Evolutionary conservation across 768 basidiomycete genomes (phyloP).

Genomic region (Mycena pura): DNA sequence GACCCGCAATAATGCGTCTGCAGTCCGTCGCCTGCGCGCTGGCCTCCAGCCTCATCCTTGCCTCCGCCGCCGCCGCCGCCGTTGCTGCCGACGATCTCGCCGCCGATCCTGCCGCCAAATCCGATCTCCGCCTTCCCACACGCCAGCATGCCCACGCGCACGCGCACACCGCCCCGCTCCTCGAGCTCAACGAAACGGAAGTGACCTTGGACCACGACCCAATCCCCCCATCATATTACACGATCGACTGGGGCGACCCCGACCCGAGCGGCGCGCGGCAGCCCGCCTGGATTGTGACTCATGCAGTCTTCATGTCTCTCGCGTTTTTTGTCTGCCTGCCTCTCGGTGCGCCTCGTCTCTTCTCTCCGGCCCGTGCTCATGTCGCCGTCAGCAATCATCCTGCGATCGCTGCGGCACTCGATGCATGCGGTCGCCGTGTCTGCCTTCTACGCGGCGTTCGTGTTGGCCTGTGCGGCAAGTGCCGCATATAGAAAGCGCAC

Average conservation of each 20-base stretch:
- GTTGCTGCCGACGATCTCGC: neutral
- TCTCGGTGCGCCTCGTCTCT: constrained; percentile 60
- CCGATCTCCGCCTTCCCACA: constrained; percentile 35
- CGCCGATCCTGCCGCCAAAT: neutral
- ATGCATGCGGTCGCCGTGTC: constrained; percentile 64
- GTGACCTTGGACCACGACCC: constrained; percentile 67
- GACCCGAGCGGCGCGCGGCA: constrained; percentile 53
- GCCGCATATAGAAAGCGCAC: constrained; percentile 79
- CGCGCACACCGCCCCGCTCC: constrained; percentile 55
- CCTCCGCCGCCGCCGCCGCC: neutral
- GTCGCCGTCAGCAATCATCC: constrained; percentile 65
- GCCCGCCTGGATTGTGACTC: constrained; percentile 75
- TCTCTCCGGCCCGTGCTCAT: constrained; percentile 13
- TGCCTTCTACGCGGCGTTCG: constrained; percentile 65
- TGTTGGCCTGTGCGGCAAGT: constrained; percentile 72
- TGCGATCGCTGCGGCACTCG: constrained; percentile 79
- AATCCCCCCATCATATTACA: constrained; percentile 84
- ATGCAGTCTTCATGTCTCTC: constrained; percentile 73
- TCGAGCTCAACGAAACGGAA: constrained; percentile 81
- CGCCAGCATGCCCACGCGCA: constrained; percentile 58
- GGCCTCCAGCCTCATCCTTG: neutral
- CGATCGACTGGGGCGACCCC: constrained; percentile 72
- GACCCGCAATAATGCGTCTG: constrained; percentile 23
- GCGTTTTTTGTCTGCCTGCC: constrained; percentile 89
- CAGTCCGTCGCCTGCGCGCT: constrained; percentile 20